Conservation (phyloP, 768 basidiomycete genomes). For the Coprinellus aureogranulatus region DNA sequence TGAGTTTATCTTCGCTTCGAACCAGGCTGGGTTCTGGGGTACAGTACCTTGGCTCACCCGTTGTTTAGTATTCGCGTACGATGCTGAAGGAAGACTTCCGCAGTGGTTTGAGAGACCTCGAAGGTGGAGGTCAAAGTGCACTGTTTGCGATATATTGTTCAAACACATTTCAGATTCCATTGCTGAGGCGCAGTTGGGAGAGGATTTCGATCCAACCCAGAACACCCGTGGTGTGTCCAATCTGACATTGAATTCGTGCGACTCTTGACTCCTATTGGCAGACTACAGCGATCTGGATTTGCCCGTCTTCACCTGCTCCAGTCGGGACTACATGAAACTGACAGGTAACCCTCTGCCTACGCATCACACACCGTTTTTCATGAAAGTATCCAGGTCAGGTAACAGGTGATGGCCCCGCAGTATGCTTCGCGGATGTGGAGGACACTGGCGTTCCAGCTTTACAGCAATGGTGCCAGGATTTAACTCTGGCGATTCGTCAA, state of each 20-base stretch:
- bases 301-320: slow-evolving; percentile 60
- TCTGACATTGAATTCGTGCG: background rate
- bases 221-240: background rate
- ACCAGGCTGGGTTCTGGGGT: no score
- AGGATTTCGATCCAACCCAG: slow-evolving; percentile 45
- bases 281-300: slow-evolving; percentile 57
- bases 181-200: slow-evolving; percentile 10
- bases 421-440: slow-evolving; percentile 48
- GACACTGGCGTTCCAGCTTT: slow-evolving; percentile 57
- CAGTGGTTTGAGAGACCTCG: slow-evolving; percentile 31
- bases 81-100: slow-evolving; percentile 60
- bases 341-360: slow-evolving; percentile 31
- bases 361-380: background rate
- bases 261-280: slow-evolving; percentile 30
- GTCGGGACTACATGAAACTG: slow-evolving; percentile 63
- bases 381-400: slow-evolving; percentile 43
- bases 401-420: slow-evolving; percentile 57
- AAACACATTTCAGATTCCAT: no score
- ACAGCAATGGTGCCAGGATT: slow-evolving; percentile 54
- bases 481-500: slow-evolving; percentile 53
- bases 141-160: no score
- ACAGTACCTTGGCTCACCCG: no score
- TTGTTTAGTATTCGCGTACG: slow-evolving; percentile 56
- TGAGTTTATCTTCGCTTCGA: no score
- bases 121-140: no score